Percentiles rank a stretch among this genome's conserved stretches.
These are phyloP conservation scores for slime mould (Dictyostelium discoideum) DNA, from an alignment of 78 protist species.

Conservation along the genomic window DNA sequence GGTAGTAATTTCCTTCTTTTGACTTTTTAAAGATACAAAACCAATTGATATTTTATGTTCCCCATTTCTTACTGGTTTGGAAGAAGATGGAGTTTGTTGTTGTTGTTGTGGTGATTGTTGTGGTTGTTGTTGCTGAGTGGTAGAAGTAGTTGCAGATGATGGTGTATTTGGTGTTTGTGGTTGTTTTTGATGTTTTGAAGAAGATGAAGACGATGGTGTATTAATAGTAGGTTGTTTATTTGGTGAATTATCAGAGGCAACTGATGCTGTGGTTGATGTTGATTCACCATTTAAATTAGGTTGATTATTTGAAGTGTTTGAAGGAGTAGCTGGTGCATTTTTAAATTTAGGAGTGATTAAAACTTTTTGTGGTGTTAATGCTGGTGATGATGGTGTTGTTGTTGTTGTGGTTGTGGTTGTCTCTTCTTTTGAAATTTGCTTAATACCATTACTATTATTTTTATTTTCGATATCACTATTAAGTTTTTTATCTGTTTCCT, in stretches of 20 bases:
- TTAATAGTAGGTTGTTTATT: background rate
- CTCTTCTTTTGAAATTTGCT: background rate
- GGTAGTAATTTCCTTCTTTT: background rate
- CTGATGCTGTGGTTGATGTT: background rate
- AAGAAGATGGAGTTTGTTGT: background rate
- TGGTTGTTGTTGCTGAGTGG: background rate
- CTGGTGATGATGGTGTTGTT: background rate
- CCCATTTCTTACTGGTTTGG: background rate
- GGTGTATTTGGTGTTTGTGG: background rate
- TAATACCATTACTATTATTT: background rate
- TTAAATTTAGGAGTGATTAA: background rate
- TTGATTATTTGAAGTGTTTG: background rate
- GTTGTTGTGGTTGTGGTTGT: background rate
- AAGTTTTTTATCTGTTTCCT: background rate
- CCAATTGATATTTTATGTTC: background rate
- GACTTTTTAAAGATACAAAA: background rate
- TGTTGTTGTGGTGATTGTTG: background rate
- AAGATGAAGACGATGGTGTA: background rate
- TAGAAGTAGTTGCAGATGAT: background rate
- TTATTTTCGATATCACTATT: background rate
- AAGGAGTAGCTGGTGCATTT: background rate
- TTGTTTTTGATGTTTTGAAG: background rate
- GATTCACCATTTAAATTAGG: background rate
- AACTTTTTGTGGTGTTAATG: background rate
- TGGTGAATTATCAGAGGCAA: background rate